Base-by-base conservation (phyloP, 331 rosid genomes). In the Ulmus americana region DNA sequence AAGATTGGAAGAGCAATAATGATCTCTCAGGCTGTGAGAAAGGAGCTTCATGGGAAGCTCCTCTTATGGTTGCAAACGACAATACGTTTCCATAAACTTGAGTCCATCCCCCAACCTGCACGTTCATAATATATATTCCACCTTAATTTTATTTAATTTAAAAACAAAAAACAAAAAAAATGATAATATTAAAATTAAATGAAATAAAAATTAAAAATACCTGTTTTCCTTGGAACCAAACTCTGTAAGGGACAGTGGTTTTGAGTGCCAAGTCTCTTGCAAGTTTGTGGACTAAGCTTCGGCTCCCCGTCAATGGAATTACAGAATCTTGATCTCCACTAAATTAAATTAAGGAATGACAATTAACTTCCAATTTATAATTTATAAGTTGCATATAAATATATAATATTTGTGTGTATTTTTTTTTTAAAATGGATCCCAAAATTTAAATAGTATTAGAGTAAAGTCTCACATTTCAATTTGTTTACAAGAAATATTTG, bases 321-420 rank as follows among this genome's bases (percentile, higher is more conserved):
- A 85, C 95, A 14, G 97, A 80, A 74, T 90, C 97, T 60, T 90
- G 95, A 77, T 90, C 97, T 69, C 97, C 97, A 75, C 95, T 90
- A 79, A 39, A 67, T 7, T 61, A 5, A 28, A 28, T 28, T 28
- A 28, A 1, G 35, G 35, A 28, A 28, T 28, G 0, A 28, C 35
- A 28, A 28, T 28, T 2, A 28, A 28, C 35, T 28, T 28, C 0
- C 4, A 28, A 2, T 28, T 28, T 28, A 28, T 28, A 28, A 28
- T 2, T 28, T 28, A 28, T 28, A 28, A 28, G 1, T 28, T 28
- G 35, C 2, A 28, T 28, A 28, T 28, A 28, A 28, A 28, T 28
- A 28, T 28, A 28, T 28, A 28, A 28, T 28, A 28, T 28, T 28
- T 28, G 35, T 28, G 2, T n/a, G n/a, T n/a, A n/a, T n/a, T n/a